Percentiles rank a stretch among this genome's conserved stretches.
Conservation (phyloP, 176 grass and related monocot genomes). For the Thinopyrum elongatum region DNA sequence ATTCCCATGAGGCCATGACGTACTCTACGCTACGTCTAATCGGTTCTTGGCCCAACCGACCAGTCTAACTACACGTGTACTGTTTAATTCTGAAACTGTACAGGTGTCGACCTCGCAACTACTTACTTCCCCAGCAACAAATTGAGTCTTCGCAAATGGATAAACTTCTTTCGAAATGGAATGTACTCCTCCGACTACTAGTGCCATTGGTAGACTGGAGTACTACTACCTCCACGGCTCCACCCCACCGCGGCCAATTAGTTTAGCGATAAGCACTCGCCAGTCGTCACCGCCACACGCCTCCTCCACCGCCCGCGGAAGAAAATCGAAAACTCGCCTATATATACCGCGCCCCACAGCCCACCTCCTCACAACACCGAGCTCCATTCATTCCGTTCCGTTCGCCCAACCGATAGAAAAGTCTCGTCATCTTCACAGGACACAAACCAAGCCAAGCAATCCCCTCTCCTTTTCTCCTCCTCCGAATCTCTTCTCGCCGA, state of each 20-base stretch:
- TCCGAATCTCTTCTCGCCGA: not conserved
- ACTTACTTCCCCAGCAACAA: not conserved
- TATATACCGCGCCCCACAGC: slow-evolving; percentile 9
- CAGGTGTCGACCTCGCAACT: not conserved
- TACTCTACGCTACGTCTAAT: no score
- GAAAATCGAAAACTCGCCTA: slow-evolving; percentile 16
- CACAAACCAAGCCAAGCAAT: not conserved
- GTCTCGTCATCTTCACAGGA: not conserved
- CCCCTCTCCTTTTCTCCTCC: slow-evolving; percentile 1
- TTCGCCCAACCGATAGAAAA: not conserved
- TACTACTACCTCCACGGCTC: no score
- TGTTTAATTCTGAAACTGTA: no score
- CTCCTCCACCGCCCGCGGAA: not conserved
- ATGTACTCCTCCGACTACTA: no score
- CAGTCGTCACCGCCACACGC: not conserved
- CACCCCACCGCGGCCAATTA: not conserved
- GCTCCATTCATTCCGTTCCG: not conserved
- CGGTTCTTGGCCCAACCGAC: not conserved
- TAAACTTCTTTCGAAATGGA: no score
- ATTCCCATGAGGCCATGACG: no score
- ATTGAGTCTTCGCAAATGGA: not conserved
- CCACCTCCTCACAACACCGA: not conserved
- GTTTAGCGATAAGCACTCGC: slow-evolving; percentile 16
- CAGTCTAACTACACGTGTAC: not conserved
- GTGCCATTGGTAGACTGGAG: not conserved